Evolutionary conservation across 1,284 basidiomycete species (phyloP).

Genomic region (Fomes fomentarius): DNA sequence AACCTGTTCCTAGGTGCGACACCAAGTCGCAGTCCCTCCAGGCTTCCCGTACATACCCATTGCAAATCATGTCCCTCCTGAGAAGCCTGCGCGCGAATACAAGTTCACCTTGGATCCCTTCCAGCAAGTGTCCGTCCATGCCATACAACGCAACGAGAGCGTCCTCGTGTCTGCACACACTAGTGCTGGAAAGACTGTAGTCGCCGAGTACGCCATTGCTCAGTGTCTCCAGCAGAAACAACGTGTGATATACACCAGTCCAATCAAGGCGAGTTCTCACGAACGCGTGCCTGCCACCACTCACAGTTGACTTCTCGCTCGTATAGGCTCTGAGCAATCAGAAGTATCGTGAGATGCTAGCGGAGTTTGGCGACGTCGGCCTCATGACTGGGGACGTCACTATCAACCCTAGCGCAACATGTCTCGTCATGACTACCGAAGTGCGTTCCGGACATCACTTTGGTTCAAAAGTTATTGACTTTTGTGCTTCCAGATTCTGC

Average conservation of each 20-base stretch:
- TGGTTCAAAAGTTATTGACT: no score
- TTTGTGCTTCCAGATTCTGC: slow-evolving; percentile 73
- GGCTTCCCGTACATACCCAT: slow-evolving; percentile 93
- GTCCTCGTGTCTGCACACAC: slow-evolving; percentile 99
- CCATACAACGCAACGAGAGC: slow-evolving; percentile 96
- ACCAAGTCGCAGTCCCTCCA: slow-evolving; percentile 95
- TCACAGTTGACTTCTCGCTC: slow-evolving; percentile 22
- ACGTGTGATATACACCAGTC: slow-evolving; percentile 98
- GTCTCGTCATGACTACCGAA: slow-evolving; percentile 99
- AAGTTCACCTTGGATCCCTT: slow-evolving; percentile 98
- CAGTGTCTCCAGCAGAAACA: slow-evolving; percentile 92
- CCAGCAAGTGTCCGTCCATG: slow-evolving; percentile 92
- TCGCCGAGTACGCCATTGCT: slow-evolving; percentile 99
- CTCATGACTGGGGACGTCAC: slow-evolving; percentile 99
- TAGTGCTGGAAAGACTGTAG: slow-evolving; percentile 97
- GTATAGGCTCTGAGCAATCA: slow-evolving; percentile 93
- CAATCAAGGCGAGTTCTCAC: slow-evolving; percentile 87
- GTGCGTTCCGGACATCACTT: no score
- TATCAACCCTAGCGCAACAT: slow-evolving; percentile 96
- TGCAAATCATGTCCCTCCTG: slow-evolving; percentile 87
- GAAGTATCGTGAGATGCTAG: slow-evolving; percentile 97
- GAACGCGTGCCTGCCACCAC: slow-evolving; percentile 25
- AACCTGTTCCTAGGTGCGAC: slow-evolving; percentile 64
- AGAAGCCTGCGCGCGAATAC: slow-evolving; percentile 91
- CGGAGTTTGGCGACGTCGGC: slow-evolving; percentile 97